Base-by-base conservation (phyloP, 495 filamentous ascomycete species). In the Lepidopterella palustris region DNA sequence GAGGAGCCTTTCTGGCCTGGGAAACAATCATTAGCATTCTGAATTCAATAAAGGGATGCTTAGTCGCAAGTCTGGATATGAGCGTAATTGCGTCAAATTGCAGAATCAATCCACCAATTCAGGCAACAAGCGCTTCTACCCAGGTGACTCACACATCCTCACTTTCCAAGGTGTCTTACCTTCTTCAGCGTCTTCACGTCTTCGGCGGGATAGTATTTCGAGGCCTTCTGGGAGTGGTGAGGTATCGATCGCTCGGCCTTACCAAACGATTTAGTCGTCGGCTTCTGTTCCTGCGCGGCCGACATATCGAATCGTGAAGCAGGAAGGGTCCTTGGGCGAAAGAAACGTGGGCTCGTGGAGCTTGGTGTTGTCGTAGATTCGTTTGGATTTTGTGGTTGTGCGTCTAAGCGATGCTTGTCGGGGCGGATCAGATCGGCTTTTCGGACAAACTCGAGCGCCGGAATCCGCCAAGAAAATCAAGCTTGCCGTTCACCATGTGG, bases 151-250 rank as follows among this genome's bases (percentile, higher is more conserved):
- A 29, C 24, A 6, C 40, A 28, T 23, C 51, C 31, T 26, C 45
- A 13, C 15, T 27, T 18, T 5, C 32, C 10, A 45, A 40, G 9
- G 6, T 48, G 18, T 42, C 84, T 73, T 80, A 99, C 95, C 86
- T 93, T 93, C 83, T 89, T 96, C 62, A 87, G 86, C 80, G 88
- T 81, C 73, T 81, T 72, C 74, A 92, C 87, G 78, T 97, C 93
- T 75, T 96, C 90, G 71, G 91, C 88, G 76, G 95, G 95, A 79
- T 99, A 99, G 89, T 92, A 99, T 81, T 97, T 99, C 84, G 87
- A 83, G 72, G 92, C 93, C 88, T 95, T 95, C 47, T 93, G 84
- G 70, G 84, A 80, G 72, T 82, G 77, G 74, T 84, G 80, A 71
- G 89, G 89, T 74, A 98, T 83, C 76, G 85, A 81, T 80, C 93